Conservation (phyloP, 371 early-diverging fungal genomes). For the Thermomucor indicae-seudaticae region DNA sequence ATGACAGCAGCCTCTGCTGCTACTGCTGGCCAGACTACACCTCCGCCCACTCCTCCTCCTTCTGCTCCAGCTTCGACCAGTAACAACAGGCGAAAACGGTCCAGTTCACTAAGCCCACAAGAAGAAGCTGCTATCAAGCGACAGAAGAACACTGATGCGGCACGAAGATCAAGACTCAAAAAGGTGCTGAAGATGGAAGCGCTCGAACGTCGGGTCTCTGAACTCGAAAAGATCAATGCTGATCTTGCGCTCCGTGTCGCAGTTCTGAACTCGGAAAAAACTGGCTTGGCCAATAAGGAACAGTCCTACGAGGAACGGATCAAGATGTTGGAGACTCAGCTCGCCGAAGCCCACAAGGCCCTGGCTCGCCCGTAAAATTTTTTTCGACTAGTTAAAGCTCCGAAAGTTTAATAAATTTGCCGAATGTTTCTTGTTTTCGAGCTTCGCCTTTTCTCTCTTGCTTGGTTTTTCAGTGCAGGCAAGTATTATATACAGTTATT, state of each 20-base stretch:
- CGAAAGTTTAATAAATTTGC: too few species aligned
- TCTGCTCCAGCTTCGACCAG: not conserved
- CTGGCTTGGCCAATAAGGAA: slow-evolving; percentile 50
- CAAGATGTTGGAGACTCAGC: slow-evolving; percentile 57
- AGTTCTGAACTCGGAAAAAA: slow-evolving; percentile 65
- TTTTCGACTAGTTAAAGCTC: not conserved
- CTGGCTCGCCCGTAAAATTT: slow-evolving; percentile 1
- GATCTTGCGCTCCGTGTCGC: slow-evolving; percentile 56
- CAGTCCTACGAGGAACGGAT: slow-evolving; percentile 58
- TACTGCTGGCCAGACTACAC: not conserved
- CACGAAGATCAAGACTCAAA: slow-evolving; percentile 82
- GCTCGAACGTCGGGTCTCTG: slow-evolving; percentile 67
- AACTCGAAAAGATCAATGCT: slow-evolving; percentile 69
- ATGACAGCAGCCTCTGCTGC: not conserved
- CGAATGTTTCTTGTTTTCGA: too few species aligned
- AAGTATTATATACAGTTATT: slow-evolving; percentile 7
- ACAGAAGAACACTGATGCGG: slow-evolving; percentile 87
- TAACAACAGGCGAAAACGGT: slow-evolving; percentile 1
- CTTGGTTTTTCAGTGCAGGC: slow-evolving; percentile 2
- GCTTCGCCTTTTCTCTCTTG: too few species aligned
- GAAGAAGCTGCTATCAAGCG: slow-evolving; percentile 71
- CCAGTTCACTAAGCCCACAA: not conserved
- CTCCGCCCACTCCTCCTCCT: not conserved
- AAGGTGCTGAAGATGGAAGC: slow-evolving; percentile 76
- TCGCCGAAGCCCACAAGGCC: slow-evolving; percentile 53